Base-by-base conservation (phyloP, 2,329 filamentous ascomycete species). In the Calonectria hawksworthii region DNA sequence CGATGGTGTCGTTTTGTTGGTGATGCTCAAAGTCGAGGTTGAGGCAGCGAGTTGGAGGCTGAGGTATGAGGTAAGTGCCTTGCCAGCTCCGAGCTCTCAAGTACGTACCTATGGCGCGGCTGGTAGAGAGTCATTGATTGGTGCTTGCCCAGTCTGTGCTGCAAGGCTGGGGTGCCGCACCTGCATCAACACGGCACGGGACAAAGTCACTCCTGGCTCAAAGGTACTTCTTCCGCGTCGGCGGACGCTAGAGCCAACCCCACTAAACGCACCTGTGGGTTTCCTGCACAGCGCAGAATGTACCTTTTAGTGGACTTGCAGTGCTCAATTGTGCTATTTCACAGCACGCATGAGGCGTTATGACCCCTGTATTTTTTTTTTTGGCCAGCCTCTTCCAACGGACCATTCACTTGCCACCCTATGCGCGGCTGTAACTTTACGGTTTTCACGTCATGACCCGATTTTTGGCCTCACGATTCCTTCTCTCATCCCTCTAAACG, bases 361-460 rank as follows among this genome's bases (percentile, higher is more conserved):
- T n/a, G 8, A 41, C 44, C 50, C 63, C 28, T 32, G 51, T 64
- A 41, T 32, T 47, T 47, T 47, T n/a, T 21, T 63, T 41, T 32
- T 41, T n/a, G 23, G 23, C 11, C 56, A 63, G 23, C 16, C 36
- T 67, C 10, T 16, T 63, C 41, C 6, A 70, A 68, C 54, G 47
- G 73, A 44, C 50, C 47, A 54, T 38, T 41, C 47, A 59, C 50
- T 59, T 50, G 41, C 74, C 38, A 50, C 67, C 41, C 50, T 50
- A 32, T 66, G 64, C 56, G 59, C 50, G 34, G 59, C 28, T 51
- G 66, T 32, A 32, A 44, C 23, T 18, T 52, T 66, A 30, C 41
- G n/a, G 13, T 56, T 66, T 73, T 65, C 64, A 63, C 56, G 51
- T 72, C 72, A 72, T 74, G 72, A 52, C 51, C 67, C 44, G 59